Evolutionary conservation across 2,329 filamentous ascomycete genomes (phyloP), one percentile per base, ranked within the genome.

Genomic region (Neofusicoccum cordaticola): DNA sequence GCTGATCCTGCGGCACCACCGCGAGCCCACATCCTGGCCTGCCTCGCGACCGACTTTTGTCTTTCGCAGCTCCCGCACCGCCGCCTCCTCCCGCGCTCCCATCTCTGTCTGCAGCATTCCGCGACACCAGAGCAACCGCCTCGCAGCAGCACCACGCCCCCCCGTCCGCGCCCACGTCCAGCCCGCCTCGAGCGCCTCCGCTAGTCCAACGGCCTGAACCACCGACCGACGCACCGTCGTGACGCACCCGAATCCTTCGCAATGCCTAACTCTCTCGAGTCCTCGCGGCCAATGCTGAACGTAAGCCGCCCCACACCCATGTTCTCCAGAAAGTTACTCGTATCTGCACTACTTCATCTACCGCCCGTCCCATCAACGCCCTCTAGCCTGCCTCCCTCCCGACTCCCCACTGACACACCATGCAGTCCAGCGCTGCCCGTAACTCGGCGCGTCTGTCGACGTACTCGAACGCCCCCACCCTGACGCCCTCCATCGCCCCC

Each of bases 401-500:
- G 27, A 31, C 27, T 34, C 22, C 63, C 6, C 53, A 19, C 41
- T 58, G 50, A 61, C 61, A 27, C 64, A 19, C 61, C 62, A 56
- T 41, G 48, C 72, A 66, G 65, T 52, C 64, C 66, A 45, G 69
- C 69, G 65, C n/a, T 68, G 19, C 35, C 67, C 75, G 75, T 70
- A 72, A 73, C 68, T 79, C 77, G 35, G 77, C 79, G 68, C 81
- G 81, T 74, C 76, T 82, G 73, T 82, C 79, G 66, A 82, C 80
- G 69, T 83, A 82, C 78, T 82, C 79, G 72, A 77, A 79, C 70
- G 76, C 81, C 34, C 81, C 81, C 52, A 83, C 81, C 31, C 77
- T 83, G 66, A 78, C 82, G 58, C 81, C 81, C 51, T 83, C 81
- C n/a, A 77, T 83, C 66, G 81, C 81, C 7, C 78, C 80, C 63